Evolutionary conservation across 2,329 filamentous ascomycete genomes (phyloP), one percentile per base, ranked within the genome.

Genomic region (Fusarium sp.): DNA sequence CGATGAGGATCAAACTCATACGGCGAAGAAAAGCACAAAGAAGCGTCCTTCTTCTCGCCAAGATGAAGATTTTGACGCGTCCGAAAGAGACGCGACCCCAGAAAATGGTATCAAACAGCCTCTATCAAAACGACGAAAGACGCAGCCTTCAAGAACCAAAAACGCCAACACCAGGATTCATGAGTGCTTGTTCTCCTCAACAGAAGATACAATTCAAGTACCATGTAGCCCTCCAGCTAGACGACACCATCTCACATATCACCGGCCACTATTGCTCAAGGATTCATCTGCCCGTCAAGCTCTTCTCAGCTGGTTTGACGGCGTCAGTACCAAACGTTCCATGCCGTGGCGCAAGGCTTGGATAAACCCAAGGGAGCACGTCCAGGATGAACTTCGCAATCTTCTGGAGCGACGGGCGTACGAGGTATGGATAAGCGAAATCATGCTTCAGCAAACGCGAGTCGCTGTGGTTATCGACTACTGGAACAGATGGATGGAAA

Each of bases 361-460:
- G 83, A 76, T 85, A 48, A 74, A 86, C 50, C 81, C 81, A 8
- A 55, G 57, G 5, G 52, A 60, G 22, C 60, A 68, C 15, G 25
- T 49, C 13, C 67, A 76, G 2, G 60, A 70, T 2, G 73, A 75
- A n/a, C 74, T 83, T 8, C 78, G 78, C 28, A 42, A 55, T n/a
- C 72, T 72, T 3, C 76, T 88, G 10, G 81, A 83, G 55, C 79
- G 76, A 28, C 81, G 86, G 43, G 86, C 86, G 2, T 89, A 89
- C 74, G 81, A 88, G 71, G 86, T 89, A 42, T 88, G 86, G 84
- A 87, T 89, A 69, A 86, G 83, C 68, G 86, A 89, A 75, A 84
- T 88, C 65, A 89, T 89, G 86, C 79, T 88, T 10, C 86, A 89
- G 72, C 86, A 89, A 74, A 89, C 86, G 2, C 83, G 86, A 26